Base-by-base conservation (phyloP, 768 basidiomycete genomes). In the Tephrocybe sp. region DNA sequence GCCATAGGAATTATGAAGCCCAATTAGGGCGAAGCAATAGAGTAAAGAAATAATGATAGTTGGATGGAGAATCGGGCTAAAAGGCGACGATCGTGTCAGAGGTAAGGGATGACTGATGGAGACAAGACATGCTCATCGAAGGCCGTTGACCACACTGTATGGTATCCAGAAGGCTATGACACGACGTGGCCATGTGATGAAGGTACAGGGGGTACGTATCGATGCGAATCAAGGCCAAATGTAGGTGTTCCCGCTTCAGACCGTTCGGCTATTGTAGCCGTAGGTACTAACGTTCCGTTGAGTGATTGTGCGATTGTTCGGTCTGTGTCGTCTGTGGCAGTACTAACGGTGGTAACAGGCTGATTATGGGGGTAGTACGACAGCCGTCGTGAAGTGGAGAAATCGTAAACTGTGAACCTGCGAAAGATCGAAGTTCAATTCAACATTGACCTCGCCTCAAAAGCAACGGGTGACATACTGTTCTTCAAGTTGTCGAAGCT, bases 401-500 rank as follows among this genome's bases (percentile, higher is more conserved):
- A 94, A 71, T 98, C 92, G 62, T 95, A 97, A 3, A 90, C 75
- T 39, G 88, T 90, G 69, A 97, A 97, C 63, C 93, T 95, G 60
- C 38, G 42, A 45, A 49, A 24, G 25, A 40, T 26, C 50, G 57
- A 39, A 5, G 38, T 39, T 30, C 38, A 21, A 39, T 39, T 39
- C 38, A 20, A 39, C 58, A 32, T 36, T n/a, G n/a, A n/a, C n/a
- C n/a, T n/a, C 37, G 21, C 25, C 41, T 21, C 24, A 17, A 40
- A 28, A 26, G 30, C 40, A 32, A 33, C 10, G 39, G 20, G 54
- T 17, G 25, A 74, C 86, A 50, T 65, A 89, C 90, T 94, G 90
- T 67, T 98, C 93, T 68, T 98, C 96, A 55, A 98, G 81, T 68
- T 92, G 83, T 54, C 94, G 81, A 66, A 92, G 78, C 65, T 98